These are phyloP conservation scores for Vicia sativa DNA, from an alignment of 306 rosid species.

Conservation along the genomic window DNA sequence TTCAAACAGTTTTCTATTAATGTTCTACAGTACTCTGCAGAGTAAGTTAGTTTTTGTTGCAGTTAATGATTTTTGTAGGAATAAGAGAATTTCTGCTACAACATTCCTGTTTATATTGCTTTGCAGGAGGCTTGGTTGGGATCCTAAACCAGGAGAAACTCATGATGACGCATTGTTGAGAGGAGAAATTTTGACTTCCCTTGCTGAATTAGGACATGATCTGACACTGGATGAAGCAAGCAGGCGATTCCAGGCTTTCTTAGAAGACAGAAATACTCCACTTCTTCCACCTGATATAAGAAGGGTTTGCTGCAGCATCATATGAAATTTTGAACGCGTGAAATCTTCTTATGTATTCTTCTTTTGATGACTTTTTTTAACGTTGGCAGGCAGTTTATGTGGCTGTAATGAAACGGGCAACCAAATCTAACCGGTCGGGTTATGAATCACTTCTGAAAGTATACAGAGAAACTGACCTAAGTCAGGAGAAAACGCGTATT, in stretches of 20 bases:
- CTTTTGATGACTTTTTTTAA: constrained; percentile 41
- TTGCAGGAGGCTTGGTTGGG: constrained; percentile 95
- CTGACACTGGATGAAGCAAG: constrained; percentile 76
- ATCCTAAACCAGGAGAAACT: constrained; percentile 63
- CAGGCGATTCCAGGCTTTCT: constrained; percentile 74
- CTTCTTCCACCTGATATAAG: constrained; percentile 92
- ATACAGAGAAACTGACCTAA: constrained; percentile 79
- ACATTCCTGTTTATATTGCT: constrained; percentile 36
- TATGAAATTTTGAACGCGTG: constrained; percentile 13
- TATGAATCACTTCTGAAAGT: constrained; percentile 79
- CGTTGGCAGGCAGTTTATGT: constrained; percentile 79
- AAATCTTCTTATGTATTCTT: constrained; percentile 22
- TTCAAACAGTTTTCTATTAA: constrained; percentile 62
- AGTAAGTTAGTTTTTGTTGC: constrained; percentile 55
- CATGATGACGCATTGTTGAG: constrained; percentile 88
- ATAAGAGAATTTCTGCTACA: constrained; percentile 14
- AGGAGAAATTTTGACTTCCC: constrained; percentile 88
- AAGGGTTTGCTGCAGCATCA: constrained; percentile 56
- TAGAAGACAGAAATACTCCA: constrained; percentile 73
- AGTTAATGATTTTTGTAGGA: constrained; percentile 6
- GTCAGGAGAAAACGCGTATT: constrained; percentile 93
- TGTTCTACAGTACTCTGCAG: constrained; percentile 74
- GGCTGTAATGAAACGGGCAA: constrained; percentile 74
- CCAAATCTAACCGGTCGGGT: constrained; percentile 55
- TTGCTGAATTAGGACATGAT: constrained; percentile 72